Conservation (phyloP, 148 eudicot genomes). For the Rhododendron henanense region DNA sequence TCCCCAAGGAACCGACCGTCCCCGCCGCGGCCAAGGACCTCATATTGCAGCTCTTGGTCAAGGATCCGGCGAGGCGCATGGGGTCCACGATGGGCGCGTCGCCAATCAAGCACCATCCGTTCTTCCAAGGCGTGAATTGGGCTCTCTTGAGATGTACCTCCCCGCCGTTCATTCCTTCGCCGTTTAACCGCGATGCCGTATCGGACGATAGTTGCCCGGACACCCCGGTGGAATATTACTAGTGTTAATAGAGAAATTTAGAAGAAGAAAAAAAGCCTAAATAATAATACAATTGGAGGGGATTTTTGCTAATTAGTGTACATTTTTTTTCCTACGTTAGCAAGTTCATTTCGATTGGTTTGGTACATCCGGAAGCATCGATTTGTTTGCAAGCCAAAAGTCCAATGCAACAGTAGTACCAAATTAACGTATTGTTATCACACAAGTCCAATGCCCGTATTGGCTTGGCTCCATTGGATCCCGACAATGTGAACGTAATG, state of each 20-base stretch:
- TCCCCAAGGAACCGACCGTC: slow-evolving; percentile 75
- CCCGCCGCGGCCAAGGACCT: slow-evolving; percentile 69
- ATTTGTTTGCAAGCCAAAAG: background rate
- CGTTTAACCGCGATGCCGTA: slow-evolving; percentile 41
- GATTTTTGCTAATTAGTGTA: background rate
- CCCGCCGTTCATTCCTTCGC: slow-evolving; percentile 77
- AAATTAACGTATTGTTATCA: background rate
- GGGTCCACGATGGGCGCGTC: slow-evolving; percentile 83
- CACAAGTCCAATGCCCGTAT: background rate
- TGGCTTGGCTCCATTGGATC: too few species aligned
- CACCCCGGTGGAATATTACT: slow-evolving; percentile 81
- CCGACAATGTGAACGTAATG: background rate
- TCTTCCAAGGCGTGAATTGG: slow-evolving; percentile 89
- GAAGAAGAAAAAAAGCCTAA: background rate
- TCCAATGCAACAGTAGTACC: background rate
- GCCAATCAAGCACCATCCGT: slow-evolving; percentile 67
- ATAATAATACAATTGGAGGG: background rate
- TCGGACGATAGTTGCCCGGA: slow-evolving; percentile 69
- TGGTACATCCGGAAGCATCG: background rate
- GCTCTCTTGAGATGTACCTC: slow-evolving; percentile 72
- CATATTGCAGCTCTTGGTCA: slow-evolving; percentile 58
- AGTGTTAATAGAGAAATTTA: slow-evolving; percentile 9
- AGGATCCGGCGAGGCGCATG: slow-evolving; percentile 71
- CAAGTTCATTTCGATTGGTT: background rate
- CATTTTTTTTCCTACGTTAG: background rate